phyloP scores from a whole-genome alignment of 805 yeast genomes.

The Cyberlindnera americana region DNA sequence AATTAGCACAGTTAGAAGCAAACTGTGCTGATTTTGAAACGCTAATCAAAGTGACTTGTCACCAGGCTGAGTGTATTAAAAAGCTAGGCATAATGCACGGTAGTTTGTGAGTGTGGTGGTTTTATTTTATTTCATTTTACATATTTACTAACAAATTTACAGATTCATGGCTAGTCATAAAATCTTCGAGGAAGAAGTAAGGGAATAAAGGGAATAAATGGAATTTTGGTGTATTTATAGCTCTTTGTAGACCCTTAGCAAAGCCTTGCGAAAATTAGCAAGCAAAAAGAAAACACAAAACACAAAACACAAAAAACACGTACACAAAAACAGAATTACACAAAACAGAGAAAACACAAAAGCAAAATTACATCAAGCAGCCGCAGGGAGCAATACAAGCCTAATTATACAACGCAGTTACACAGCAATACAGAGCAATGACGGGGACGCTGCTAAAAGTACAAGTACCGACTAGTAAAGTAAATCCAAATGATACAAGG shows the following conservation, averaged over 20 bases:
- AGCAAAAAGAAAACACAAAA: too few relatives aligned
- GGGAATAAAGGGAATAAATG: background rate
- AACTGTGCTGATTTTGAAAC: constrained; percentile 51
- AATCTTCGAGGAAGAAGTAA: constrained; percentile 27
- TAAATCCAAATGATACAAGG: constrained; percentile 6
- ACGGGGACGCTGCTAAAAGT: constrained; percentile 15
- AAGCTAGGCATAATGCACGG: constrained; percentile 57
- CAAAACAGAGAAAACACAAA: too few relatives aligned
- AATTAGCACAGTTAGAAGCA: constrained; percentile 53
- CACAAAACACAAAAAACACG: too few relatives aligned
- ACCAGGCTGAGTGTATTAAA: constrained; percentile 50
- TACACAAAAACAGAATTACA: too few relatives aligned
- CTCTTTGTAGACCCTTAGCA: too few relatives aligned
- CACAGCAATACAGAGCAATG: too few relatives aligned
- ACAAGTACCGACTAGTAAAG: constrained; percentile 1
- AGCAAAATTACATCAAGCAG: too few relatives aligned
- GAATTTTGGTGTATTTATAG: too few relatives aligned
- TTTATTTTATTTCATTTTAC: too few relatives aligned
- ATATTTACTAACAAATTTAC: constrained; percentile 1
- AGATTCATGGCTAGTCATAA: constrained; percentile 29
- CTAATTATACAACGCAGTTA: too few relatives aligned
- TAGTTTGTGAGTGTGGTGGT: constrained; percentile 32
- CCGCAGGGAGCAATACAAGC: too few relatives aligned
- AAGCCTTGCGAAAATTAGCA: too few relatives aligned
- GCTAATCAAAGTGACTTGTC: constrained; percentile 45